Conservation (phyloP, 108 stramenopile species). For the Nitzschia inconspicua region DNA sequence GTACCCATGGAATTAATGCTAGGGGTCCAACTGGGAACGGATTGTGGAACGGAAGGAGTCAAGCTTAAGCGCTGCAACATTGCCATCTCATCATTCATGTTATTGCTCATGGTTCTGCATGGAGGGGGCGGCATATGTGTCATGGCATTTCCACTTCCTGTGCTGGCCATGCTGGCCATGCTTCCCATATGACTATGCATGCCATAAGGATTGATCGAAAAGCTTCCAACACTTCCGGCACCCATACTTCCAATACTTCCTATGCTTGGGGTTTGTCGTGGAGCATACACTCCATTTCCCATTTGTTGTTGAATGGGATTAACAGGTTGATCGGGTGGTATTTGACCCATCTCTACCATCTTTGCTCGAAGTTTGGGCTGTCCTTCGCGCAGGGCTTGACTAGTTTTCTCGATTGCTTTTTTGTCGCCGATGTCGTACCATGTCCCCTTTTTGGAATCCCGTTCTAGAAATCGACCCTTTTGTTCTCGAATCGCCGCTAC, state of each 20-base stretch:
- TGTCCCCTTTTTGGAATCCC: slow-evolving; percentile 33
- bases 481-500: slow-evolving; percentile 76
- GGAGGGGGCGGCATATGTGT: slow-evolving; percentile 24
- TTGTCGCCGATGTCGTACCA: slow-evolving; percentile 76
- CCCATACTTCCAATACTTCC: background rate
- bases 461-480: slow-evolving; percentile 76
- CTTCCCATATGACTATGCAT: background rate
- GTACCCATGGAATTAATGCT: slow-evolving; percentile 3
- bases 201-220: background rate
- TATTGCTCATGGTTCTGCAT: slow-evolving; percentile 4
- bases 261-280: background rate
- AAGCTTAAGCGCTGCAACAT: slow-evolving; percentile 27
- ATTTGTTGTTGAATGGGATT: background rate
- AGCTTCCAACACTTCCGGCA: background rate
- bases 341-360: slow-evolving; percentile 48
- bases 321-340: slow-evolving; percentile 12
- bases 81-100: slow-evolving; percentile 4
- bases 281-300: slow-evolving; percentile 24
- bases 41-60: background rate
- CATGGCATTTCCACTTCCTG: slow-evolving; percentile 2
- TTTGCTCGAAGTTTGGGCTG: slow-evolving; percentile 70
- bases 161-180: background rate
- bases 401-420: slow-evolving; percentile 75
- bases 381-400: slow-evolving; percentile 80
- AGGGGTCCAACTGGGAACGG: slow-evolving; percentile 16